phyloP scores from a whole-genome alignment of 257 asterid species.

The Striga asiatica region DNA sequence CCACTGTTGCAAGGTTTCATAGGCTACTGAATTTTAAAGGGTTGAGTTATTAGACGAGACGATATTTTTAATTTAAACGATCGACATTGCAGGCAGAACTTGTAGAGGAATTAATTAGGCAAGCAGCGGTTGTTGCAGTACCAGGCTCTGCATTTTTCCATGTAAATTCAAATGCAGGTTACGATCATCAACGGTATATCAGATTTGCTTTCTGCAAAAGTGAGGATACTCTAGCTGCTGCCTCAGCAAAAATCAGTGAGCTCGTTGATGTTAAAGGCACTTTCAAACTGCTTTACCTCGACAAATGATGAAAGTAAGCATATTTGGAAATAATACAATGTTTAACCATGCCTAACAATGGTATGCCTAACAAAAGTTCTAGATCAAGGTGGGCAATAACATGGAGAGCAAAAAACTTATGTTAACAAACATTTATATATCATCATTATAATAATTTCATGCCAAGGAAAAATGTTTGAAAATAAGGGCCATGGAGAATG shows the following conservation, averaged over 20 bases:
- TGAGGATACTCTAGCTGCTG: slow-evolving; percentile 50
- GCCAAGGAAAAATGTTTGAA: too few species aligned
- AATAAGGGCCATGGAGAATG: too few species aligned
- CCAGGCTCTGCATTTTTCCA: slow-evolving; percentile 87
- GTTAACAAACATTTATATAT: too few species aligned
- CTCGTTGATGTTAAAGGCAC: slow-evolving; percentile 32
- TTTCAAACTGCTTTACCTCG: slow-evolving; percentile 31
- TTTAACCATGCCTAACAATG: too few species aligned
- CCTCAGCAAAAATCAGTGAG: slow-evolving; percentile 36
- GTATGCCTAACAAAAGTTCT: too few species aligned
- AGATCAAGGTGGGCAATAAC: too few species aligned
- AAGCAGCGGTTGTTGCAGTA: slow-evolving; percentile 86
- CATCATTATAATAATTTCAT: too few species aligned
- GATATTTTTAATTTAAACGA: too few species aligned
- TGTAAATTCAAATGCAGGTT: slow-evolving; percentile 5
- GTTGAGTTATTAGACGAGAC: background rate
- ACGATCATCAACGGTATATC: slow-evolving; percentile 28
- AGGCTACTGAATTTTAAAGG: background rate
- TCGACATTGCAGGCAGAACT: slow-evolving; percentile 45
- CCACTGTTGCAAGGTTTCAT: background rate
- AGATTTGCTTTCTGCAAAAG: slow-evolving; percentile 89
- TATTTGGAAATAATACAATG: too few species aligned
- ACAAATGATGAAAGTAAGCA: too few species aligned
- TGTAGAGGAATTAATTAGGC: slow-evolving; percentile 63
- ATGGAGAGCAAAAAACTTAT: too few species aligned